phyloP scores from a whole-genome alignment of 2,329 filamentous ascomycete species.

The Coniochaeta sp. region DNA sequence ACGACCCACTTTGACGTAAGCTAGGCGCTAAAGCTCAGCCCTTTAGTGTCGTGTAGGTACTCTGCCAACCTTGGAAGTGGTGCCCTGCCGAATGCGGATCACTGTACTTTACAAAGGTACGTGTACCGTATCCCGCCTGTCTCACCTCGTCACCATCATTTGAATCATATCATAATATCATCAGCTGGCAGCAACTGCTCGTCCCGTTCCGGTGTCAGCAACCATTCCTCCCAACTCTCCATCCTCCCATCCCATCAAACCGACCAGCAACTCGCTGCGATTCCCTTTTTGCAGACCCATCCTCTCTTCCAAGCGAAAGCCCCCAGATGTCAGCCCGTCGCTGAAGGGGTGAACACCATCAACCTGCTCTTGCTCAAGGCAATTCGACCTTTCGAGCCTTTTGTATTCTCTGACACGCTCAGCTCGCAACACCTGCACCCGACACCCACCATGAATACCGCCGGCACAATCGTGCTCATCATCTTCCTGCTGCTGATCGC shows the following conservation, averaged over 20 bases:
- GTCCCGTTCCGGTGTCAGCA: neutral
- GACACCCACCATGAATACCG: conserved; percentile 42
- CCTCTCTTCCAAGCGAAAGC: neutral
- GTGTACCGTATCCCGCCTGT: too few relatives aligned
- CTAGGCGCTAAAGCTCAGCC: neutral
- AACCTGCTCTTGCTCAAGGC: neutral
- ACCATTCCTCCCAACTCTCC: neutral
- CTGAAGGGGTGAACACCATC: neutral
- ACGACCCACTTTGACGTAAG: neutral
- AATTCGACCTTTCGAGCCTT: neutral
- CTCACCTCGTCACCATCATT: neutral
- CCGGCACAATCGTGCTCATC: conserved; percentile 66
- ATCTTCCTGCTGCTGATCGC: conserved; percentile 54
- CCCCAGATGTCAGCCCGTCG: neutral
- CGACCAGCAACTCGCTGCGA: neutral
- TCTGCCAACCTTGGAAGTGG: too few relatives aligned
- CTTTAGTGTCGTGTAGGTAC: too few relatives aligned
- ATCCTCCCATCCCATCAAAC: too few relatives aligned
- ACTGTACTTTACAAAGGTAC: too few relatives aligned
- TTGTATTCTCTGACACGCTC: neutral
- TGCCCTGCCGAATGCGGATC: too few relatives aligned
- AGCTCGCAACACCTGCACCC: neutral
- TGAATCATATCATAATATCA: too few relatives aligned
- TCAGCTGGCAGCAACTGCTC: neutral
- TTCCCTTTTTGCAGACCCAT: too few relatives aligned